Evolutionary conservation across 768 basidiomycete genomes (phyloP), one percentile per base, ranked within the genome.

Genomic region (Lactifluus volemus): DNA sequence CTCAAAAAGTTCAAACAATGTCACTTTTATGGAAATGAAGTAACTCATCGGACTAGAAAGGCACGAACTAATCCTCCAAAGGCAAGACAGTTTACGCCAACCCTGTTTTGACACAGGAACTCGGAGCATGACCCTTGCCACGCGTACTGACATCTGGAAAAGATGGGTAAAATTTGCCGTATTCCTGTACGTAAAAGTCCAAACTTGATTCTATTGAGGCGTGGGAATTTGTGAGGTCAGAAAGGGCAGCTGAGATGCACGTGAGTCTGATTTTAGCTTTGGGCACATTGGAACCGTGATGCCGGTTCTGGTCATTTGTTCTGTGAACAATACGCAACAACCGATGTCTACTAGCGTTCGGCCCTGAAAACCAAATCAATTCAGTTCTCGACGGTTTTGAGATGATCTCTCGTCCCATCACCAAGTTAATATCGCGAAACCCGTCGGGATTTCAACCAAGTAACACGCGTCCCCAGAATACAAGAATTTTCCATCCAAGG

Each of bases 401-500:
- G 25, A 25, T 25, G 25, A 25, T 25, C 2, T 25, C 1, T 19
- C 19, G n/a, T 38, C 15, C 21, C 34, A 45, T 19, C 55, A 29
- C 34, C 10, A 7, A 11, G 21, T 19, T 1, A 36, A 38, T 32
- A 48, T 25, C 36, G 34, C 45, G 47, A 29, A 56, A 48, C 7
- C 30, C n/a, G 39, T 42, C 41, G 49, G 38, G 29, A 19, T n/a
- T 50, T 51, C 29, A 32, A 38, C n/a, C 49, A 41, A 39, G 17
- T 19, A 3, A 7, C 10, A 19, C 41, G 25, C 44, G 11, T 19
- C 15, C 53, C 49, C 59, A 42, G 34, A 52, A 56, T 58, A 58
- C 56, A 62, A 62, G 36, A 39, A 34, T 15, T 30, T 53, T 25
- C 61, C 61, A 38, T 49, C n/a, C 58, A 25, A 34, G 52, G 61